Evolutionary conservation across 768 basidiomycete species (phyloP), one percentile per base, ranked within the genome.

Genomic region (Cyathus striatus): DNA sequence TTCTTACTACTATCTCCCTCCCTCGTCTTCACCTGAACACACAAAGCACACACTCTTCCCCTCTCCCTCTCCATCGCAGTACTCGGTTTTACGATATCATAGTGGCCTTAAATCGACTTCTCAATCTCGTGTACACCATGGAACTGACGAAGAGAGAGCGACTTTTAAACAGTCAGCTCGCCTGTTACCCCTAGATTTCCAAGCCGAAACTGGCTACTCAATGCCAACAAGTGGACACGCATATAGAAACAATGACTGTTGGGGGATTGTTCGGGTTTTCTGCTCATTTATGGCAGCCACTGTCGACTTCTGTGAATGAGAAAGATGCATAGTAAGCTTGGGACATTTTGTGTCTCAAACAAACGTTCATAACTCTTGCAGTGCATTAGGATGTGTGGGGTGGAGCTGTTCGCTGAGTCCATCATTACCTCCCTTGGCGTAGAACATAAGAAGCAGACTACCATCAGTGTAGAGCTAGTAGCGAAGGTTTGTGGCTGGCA

Each of bases 211-310:
- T 54, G 90, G 88, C 0, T 94, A 91, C 54, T n/a, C n/a, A n/a
- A n/a, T 87, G 84, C 45, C 90, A 94, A 54, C 92, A 95, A 56
- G 78, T 78, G 70, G 89, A 90, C 51, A 84, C 81, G 0, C 91
- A 93, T 62, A 71, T 85, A 16, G 74, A 79, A 20, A 79, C 81
- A 6, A 63, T 79, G 2, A 92, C 88, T 5, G 89, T 93, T 12
- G 76, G 86, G 21, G 88, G 92, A 54, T 87, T 89, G 1, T 66
- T 93, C 6, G 62, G 78, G 30, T 85, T 90, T 63, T 91, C 89
- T 1, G 90, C 90, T 2, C 78, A 74, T 40, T 67, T 92, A 24
- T 81, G 90, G 24, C 90, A 91, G 56, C 87, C 87, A 0, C 57
- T 70, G 1, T 68, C 72, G 1, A 81, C 89, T 2, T 66, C 86